phyloP scores from a whole-genome alignment of 2,329 filamentous ascomycete species.

The Dryadomyces quercus-mongolicae region DNA sequence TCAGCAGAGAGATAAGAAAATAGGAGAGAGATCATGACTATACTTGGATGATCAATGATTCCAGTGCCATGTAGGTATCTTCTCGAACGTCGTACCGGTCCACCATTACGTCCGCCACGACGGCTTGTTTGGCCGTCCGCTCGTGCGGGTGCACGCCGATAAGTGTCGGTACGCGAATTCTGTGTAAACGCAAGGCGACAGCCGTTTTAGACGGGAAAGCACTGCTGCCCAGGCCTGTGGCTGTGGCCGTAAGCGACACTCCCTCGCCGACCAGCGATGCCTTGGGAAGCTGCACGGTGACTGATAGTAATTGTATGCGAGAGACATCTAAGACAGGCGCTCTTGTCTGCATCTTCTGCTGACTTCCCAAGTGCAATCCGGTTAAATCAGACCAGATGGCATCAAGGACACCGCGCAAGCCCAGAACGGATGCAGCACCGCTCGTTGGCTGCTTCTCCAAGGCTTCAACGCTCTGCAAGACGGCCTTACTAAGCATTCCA shows the following conservation, averaged over 20 bases:
- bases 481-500: slow-evolving; percentile 54
- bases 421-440: neutral
- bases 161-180: slow-evolving; percentile 51
- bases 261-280: slow-evolving; percentile 31
- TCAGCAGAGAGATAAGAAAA: neutral
- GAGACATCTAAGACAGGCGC: slow-evolving; percentile 21
- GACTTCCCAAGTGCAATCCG: slow-evolving; percentile 21
- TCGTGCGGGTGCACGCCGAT: slow-evolving; percentile 66
- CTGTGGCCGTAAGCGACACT: slow-evolving; percentile 11
- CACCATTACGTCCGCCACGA: slow-evolving; percentile 25
- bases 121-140: slow-evolving; percentile 25
- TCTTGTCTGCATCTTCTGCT: slow-evolving; percentile 13
- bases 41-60: slow-evolving; percentile 47
- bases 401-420: slow-evolving; percentile 21
- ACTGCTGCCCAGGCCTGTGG: neutral
- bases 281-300: slow-evolving; percentile 52
- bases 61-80: slow-evolving; percentile 44
- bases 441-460: slow-evolving; percentile 5
- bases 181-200: slow-evolving; percentile 34
- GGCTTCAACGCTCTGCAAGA: slow-evolving; percentile 33
- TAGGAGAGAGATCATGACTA: neutral
- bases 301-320: slow-evolving; percentile 31
- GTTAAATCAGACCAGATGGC: slow-evolving; percentile 25
- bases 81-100: slow-evolving; percentile 33
- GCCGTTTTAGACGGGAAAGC: neutral